Evolutionary conservation across 805 yeast species (phyloP), one percentile per base, ranked within the genome.

Genomic region (Danielozyma ontarioensis): DNA sequence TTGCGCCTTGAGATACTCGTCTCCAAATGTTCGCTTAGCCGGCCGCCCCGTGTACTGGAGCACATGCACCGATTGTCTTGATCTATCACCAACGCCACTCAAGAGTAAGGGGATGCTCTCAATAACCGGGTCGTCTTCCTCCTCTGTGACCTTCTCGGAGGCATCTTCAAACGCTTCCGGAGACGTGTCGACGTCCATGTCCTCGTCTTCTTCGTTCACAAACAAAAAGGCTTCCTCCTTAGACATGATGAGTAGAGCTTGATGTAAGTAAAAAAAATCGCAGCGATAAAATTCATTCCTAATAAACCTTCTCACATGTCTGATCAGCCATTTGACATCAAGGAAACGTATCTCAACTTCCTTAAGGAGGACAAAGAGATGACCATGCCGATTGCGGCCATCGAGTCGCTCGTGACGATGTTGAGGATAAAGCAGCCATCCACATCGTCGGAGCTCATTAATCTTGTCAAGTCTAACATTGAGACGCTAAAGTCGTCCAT

Each of bases 321-420:
- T 11, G 39, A 38, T 19, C 42, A 36, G 25, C 14, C 36, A 5
- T 88, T 93, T 54, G 95, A 89, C 57, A 87, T 93, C 46, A 87
- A 81, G 29, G 70, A 76, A 46, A 77, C 90, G 1, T 93, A 93
- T 55, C 70, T 86, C 37, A 74, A 75, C 53, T 88, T 86, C 56
- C 68, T 93, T 41, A 77, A 75, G 45, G 96, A 88, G 32, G 97
- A 93, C 61, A 72, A 85, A n/a, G 97, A 93, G 36, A 85, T 93
- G 79, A 89, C 98, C 4, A 93, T 89, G 97, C 99, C 99, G 1
- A 86, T 93, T 22, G 99, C 98, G 27, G 98, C 98, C 23, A 93
- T 93, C 51, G 97, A 93, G 64, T 78, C 96, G 10, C 68, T 93
- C 28, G 95, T 93, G 17, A 83, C 93, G 6, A 73, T 93, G 61